phyloP scores from a whole-genome alignment of 176 grass and related monocot genomes.

The Ananas comosus region DNA sequence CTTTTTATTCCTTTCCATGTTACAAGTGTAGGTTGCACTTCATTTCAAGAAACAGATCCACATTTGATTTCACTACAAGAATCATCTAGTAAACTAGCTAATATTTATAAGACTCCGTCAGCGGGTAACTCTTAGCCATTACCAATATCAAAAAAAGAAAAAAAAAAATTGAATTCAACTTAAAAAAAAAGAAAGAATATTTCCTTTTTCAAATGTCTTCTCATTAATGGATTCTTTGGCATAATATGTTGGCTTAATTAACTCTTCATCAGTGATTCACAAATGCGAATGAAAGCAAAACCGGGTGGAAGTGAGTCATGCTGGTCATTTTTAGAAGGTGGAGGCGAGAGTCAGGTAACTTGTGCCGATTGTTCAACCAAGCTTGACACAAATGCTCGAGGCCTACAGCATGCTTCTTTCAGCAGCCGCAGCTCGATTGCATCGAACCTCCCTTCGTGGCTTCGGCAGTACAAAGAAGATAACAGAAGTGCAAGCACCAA shows the following conservation, averaged over 20 bases:
- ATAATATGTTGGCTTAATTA: neutral
- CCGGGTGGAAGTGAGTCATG: neutral
- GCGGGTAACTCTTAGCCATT: too few relatives aligned
- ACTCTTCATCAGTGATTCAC: constrained; percentile 29
- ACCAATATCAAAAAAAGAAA: too few relatives aligned
- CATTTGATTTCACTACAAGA: too few relatives aligned
- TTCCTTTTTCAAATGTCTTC: neutral
- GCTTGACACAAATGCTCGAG: constrained; percentile 4
- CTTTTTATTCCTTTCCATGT: neutral
- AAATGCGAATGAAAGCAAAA: constrained; percentile 21
- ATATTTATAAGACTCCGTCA: too few relatives aligned
- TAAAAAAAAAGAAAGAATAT: too few relatives aligned
- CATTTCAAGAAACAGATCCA: too few relatives aligned
- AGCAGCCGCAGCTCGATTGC: constrained; percentile 3
- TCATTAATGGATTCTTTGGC: neutral
- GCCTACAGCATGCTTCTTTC: constrained; percentile 1
- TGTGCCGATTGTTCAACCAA: constrained; percentile 14
- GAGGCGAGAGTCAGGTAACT: constrained; percentile 21
- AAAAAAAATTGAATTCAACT: too few relatives aligned
- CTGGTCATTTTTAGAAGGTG: constrained; percentile 20
- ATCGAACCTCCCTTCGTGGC: constrained; percentile 36
- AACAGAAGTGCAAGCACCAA: neutral
- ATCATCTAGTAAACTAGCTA: too few relatives aligned
- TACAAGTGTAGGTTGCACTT: too few relatives aligned
- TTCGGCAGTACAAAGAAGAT: constrained; percentile 30